Conservation (phyloP, 1,284 basidiomycete species). For the Ceratobasidium sp. region DNA sequence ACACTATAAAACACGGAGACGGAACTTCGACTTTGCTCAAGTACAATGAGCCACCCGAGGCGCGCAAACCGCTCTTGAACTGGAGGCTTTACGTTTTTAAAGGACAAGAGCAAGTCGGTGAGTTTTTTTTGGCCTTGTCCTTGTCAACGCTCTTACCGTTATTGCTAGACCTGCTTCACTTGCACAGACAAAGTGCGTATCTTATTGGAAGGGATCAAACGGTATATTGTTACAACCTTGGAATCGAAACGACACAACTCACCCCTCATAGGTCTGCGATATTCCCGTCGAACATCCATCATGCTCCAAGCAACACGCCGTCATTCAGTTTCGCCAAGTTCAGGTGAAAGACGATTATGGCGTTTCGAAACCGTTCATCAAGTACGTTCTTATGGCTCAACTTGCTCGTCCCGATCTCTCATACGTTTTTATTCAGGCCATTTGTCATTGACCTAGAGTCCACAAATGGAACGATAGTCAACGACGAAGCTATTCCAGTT, state of each 20-base stretch:
- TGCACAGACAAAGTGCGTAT: constrained; percentile 93
- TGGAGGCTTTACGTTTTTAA: constrained; percentile 99
- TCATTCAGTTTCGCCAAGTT: constrained; percentile 91
- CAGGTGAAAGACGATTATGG: constrained; percentile 92
- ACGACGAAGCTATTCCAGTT: constrained; percentile 85
- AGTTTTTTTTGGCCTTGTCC: constrained; percentile 56
- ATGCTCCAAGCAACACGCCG: constrained; percentile 98
- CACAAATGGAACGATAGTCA: constrained; percentile 94
- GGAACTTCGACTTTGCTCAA: constrained; percentile 91
- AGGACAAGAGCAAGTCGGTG: constrained; percentile 90
- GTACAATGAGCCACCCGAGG: constrained; percentile 99
- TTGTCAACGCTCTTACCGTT: background rate
- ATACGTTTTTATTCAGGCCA: constrained; percentile 68
- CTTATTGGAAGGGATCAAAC: constrained; percentile 90
- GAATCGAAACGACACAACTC: constrained; percentile 1
- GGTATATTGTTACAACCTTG: constrained; percentile 60
- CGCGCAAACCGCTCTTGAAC: constrained; percentile 86
- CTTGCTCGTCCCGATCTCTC: constrained; percentile 37
- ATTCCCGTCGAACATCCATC: constrained; percentile 95
- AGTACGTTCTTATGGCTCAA: constrained; percentile 67
- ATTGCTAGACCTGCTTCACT: constrained; percentile 83
- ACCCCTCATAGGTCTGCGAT: constrained; percentile 71
- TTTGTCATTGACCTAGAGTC: constrained; percentile 97
- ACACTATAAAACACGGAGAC: constrained; percentile 80
- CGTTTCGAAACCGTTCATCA: constrained; percentile 77